Evolutionary conservation across 139 green algal species (phyloP), one percentile per base, ranked within the genome.

Genomic region (Bryopsis sp.): DNA sequence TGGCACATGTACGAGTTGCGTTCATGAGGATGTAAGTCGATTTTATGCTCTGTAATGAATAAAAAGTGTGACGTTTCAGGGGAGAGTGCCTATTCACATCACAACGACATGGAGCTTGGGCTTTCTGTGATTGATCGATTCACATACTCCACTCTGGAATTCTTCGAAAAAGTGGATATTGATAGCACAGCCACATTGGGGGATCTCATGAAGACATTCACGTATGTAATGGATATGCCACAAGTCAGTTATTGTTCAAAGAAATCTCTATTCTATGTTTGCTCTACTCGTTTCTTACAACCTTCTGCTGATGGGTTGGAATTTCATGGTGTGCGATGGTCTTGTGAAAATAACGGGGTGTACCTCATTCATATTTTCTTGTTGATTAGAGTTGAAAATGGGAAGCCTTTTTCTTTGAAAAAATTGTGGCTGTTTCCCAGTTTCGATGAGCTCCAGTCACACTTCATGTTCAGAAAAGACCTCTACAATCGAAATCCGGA

Each of bases 61-160:
- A 28, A 31, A 28, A 57, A 28, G 22, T 57, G 61, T 68, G 61
- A 7, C 48, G 38, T 37, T 43, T 63, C 72, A 79, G 79, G 72
- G 11, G 84, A 94, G 75, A 89, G 78, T 47, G 84, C 73, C 32
- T 91, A 89, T 74, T 88, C 83, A 15, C 75, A 90, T 66, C 72
- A 79, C 38, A 68, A 74, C 1, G 82, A 90, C 62, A 28, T 34
- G 5, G 66, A 88, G 22, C 71, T 92, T 2, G 87, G 87, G 0
- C 37, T 92, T 0, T 79, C 76, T 33, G 72, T 94, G 8, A 82
- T 91, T 7, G 87, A 94, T 76, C 63, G 82, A 4, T 91, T 91
- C 72, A 91, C 87, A 0, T 87, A 72, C 65, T 68, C 75, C 29
- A 78, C 79, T 3, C 73, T 88, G n/a, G 60, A 84, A 24, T 91